A percentile compares a stretch with the other conserved stretches of the same genome.
Evolutionary conservation across 2,329 filamentous ascomycete species (phyloP).

Genomic region (Emmonsia crescens): DNA sequence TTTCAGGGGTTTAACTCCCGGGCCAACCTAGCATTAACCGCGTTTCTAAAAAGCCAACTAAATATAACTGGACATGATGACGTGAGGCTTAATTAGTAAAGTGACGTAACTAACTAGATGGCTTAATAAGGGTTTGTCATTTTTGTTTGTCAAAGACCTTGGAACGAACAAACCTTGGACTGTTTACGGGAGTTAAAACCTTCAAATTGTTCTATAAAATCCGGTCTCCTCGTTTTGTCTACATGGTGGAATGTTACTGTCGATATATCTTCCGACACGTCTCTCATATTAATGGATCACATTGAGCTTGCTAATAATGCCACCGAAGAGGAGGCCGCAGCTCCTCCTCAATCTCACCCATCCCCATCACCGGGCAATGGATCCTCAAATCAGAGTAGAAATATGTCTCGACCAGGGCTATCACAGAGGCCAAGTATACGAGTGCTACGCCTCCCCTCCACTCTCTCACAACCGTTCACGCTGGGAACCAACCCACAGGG

Average conservation of each 20-base stretch:
- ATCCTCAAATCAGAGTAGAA: neutral
- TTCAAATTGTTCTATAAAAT: neutral
- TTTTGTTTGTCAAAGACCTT: neutral
- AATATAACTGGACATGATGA: neutral
- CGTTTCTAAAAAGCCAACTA: too few relatives aligned
- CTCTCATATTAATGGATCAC: conserved; percentile 23
- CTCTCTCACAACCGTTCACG: conserved; percentile 9
- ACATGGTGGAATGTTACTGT: neutral
- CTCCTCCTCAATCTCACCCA: neutral
- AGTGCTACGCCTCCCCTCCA: conserved; percentile 14
- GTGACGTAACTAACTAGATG: too few relatives aligned
- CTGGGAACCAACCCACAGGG: conserved; percentile 8
- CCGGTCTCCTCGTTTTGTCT: neutral
- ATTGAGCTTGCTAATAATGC: conserved; percentile 21
- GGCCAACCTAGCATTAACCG: too few relatives aligned
- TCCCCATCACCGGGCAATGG: neutral
- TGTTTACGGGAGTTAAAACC: neutral
- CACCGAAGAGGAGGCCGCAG: neutral
- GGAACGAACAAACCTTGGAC: neutral
- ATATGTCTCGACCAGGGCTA: neutral
- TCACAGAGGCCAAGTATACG: conserved; percentile 14
- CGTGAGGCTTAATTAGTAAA: neutral
- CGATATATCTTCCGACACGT: neutral
- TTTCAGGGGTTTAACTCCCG: too few relatives aligned
- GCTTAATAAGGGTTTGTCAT: too few relatives aligned